A percentile compares a stretch with the other conserved stretches of the same genome.
Conservation (phyloP, 441 rosid genomes). For the Brassica balearica region DNA sequence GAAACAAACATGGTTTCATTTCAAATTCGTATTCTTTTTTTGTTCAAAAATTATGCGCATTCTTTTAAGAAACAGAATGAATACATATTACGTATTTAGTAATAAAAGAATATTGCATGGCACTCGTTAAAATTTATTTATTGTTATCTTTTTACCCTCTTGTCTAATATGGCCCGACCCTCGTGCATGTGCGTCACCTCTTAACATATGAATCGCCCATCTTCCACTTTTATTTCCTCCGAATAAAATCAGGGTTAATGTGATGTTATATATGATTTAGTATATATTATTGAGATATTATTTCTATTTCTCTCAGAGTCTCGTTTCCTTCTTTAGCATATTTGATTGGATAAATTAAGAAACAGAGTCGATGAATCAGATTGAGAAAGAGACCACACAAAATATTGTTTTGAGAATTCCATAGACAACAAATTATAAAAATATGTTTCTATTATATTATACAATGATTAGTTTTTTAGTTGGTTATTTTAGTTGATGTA, state of each 20-base stretch:
- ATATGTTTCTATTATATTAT: neutral
- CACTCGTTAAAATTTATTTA: neutral
- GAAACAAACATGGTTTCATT: constrained; percentile 25
- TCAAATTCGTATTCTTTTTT: neutral
- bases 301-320: constrained; percentile 19
- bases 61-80: neutral
- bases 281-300: neutral
- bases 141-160: neutral
- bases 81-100: constrained; percentile 7
- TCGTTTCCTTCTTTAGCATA: neutral
- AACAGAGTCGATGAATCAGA: constrained; percentile 7
- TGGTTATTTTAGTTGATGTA: neutral
- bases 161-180: constrained; percentile 37
- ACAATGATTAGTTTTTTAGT: neutral
- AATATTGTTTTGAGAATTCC: constrained; percentile 16
- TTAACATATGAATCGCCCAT: constrained; percentile 37
- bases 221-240: constrained; percentile 23
- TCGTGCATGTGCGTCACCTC: constrained; percentile 38
- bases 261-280: constrained; percentile 9
- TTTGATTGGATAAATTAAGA: constrained; percentile 26
- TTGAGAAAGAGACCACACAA: neutral
- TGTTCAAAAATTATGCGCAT: neutral
- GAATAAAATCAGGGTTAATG: constrained; percentile 10
- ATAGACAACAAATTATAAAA: neutral
- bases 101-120: neutral